Conservation (phyloP, 805 yeast species). For the Cephaloascus albidus region DNA sequence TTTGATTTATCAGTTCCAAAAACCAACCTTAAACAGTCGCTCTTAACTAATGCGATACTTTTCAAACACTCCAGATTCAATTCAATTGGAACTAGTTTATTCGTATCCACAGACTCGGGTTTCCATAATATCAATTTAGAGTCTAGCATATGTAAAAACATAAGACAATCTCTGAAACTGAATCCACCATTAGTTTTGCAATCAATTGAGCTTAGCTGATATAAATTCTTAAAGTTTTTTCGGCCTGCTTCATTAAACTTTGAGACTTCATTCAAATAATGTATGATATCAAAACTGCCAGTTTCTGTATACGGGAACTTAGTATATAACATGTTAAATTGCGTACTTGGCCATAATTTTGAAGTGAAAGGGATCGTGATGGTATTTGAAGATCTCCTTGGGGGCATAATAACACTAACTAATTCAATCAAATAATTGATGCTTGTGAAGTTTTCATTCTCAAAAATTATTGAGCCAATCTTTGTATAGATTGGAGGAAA, state of each 20-base stretch:
- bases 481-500: not conserved
- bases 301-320: not conserved
- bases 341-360: not conserved
- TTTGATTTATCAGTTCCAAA: not conserved
- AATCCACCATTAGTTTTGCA: not conserved
- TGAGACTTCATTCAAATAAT: not conserved
- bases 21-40: not conserved
- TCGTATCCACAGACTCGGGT: not conserved
- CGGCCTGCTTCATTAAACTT: not conserved
- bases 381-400: too few species aligned
- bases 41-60: not conserved
- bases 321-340: too few species aligned
- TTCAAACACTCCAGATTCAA: not conserved
- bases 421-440: slow-evolving; percentile 3
- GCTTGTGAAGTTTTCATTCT: slow-evolving; percentile 4
- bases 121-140: not conserved
- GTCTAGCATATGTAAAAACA: not conserved
- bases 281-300: not conserved
- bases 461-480: not conserved
- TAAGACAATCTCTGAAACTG: not conserved
- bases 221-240: not conserved
- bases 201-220: not conserved
- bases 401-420: not conserved
- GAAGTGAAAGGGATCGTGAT: not conserved
- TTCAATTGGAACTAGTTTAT: not conserved